Conservation (phyloP, 805 yeast genomes). For the Ogataea dorogensis region DNA sequence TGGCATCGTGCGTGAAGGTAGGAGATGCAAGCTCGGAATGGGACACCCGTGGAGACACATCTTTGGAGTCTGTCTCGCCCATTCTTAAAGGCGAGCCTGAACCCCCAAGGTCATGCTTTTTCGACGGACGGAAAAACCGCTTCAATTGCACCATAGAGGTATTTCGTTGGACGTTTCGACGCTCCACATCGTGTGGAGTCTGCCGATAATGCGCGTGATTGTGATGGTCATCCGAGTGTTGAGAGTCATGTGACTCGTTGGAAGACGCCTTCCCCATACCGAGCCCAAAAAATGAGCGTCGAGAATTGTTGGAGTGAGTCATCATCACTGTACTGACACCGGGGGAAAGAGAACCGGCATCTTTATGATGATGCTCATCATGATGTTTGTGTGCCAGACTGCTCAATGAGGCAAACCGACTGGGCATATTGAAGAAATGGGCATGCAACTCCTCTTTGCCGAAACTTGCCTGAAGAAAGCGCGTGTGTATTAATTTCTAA, state of each 20-base stretch:
- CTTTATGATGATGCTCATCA: constrained; percentile 20
- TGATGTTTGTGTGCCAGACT: constrained; percentile 27
- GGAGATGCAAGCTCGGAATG: constrained; percentile 30
- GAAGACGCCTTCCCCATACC: constrained; percentile 30
- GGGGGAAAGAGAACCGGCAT: constrained; percentile 15
- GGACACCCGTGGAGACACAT: constrained; percentile 23
- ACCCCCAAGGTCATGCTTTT: constrained; percentile 24
- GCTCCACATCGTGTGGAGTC: constrained; percentile 17
- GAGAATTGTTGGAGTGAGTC: constrained; percentile 25
- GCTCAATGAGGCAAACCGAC: constrained; percentile 30
- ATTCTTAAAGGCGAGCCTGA: constrained; percentile 28
- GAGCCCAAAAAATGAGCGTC: constrained; percentile 32
- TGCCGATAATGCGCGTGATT: constrained; percentile 17
- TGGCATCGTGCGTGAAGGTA: constrained; percentile 39
- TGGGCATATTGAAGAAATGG: constrained; percentile 25
- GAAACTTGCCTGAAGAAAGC: neutral
- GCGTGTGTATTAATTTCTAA: constrained; percentile 1
- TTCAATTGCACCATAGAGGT: constrained; percentile 69
- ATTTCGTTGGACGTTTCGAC: constrained; percentile 12
- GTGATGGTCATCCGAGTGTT: constrained; percentile 27
- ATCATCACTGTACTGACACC: constrained; percentile 21
- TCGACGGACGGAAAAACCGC: constrained; percentile 65
- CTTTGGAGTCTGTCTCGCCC: constrained; percentile 20
- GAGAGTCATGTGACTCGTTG: constrained; percentile 30
- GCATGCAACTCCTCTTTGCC: constrained; percentile 2